Percentiles rank a stretch among this genome's conserved stretches.
phyloP scores from a whole-genome alignment of 2,329 filamentous ascomycete genomes.

The Alternaria sp. region DNA sequence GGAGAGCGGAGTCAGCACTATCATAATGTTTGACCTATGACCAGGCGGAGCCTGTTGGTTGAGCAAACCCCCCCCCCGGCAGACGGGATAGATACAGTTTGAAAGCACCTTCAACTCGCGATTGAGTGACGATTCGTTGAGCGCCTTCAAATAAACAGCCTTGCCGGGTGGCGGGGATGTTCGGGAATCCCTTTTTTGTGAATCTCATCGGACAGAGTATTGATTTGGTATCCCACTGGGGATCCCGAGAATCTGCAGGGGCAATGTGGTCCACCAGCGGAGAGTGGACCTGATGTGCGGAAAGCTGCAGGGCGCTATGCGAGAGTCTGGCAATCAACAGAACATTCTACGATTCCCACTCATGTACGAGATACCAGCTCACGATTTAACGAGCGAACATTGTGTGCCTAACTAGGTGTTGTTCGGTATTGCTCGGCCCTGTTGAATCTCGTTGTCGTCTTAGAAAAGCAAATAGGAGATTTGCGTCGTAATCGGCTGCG shows the following conservation, averaged over 20 bases:
- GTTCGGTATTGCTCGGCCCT: constrained; percentile 11
- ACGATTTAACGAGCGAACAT: not conserved
- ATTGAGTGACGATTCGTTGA: constrained; percentile 1
- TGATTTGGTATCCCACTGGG: constrained; percentile 1
- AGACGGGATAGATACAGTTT: not conserved
- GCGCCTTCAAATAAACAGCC: constrained; percentile 22
- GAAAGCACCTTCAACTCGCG: not conserved
- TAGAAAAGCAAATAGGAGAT: constrained; percentile 17
- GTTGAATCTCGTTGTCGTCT: constrained; percentile 5
- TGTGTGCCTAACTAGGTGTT: constrained; percentile 1
- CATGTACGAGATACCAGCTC: not conserved
- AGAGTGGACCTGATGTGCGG: constrained; percentile 24
- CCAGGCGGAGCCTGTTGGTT: constrained; percentile 5
- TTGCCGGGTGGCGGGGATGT: constrained; percentile 20
- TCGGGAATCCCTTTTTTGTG: constrained; percentile 13
- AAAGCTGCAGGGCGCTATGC: constrained; percentile 19
- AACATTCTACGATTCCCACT: constrained; percentile 2
- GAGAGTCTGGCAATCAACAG: not conserved
- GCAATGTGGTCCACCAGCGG: constrained; percentile 15
- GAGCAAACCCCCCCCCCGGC: not conserved
- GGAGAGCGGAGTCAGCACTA: not conserved
- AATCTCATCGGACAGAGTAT: constrained; percentile 12
- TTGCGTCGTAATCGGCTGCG: constrained; percentile 17
- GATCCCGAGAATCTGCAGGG: constrained; percentile 13
- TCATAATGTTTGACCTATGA: constrained; percentile 5